A percentile compares a stretch with the other conserved stretches of the same genome.
phyloP scores from a whole-genome alignment of 148 eudicot genomes.

The Rhododendron henanense region DNA sequence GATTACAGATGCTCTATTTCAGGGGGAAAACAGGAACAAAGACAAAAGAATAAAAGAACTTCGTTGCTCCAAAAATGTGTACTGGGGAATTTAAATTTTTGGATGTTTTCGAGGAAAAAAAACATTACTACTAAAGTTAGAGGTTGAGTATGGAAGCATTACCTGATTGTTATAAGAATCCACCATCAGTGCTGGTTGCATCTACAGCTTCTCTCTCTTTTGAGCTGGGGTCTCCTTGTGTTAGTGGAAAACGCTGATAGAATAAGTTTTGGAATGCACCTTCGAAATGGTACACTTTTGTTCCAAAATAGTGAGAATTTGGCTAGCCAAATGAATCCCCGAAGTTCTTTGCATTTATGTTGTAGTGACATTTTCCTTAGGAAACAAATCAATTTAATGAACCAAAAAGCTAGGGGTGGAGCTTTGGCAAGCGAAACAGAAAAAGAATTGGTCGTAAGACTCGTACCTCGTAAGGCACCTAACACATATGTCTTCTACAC shows the following conservation, averaged over 20 bases:
- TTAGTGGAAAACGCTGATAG: background rate
- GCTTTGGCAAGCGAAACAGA: background rate
- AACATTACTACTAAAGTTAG: background rate
- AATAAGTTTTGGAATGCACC: background rate
- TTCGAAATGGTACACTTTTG: background rate
- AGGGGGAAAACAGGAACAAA: background rate
- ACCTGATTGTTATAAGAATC: background rate
- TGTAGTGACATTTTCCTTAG: background rate
- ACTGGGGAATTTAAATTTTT: background rate
- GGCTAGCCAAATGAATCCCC: background rate
- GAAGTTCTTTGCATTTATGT: background rate
- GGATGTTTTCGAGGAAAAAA: background rate
- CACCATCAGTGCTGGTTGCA: background rate
- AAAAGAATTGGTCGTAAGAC: too few species aligned
- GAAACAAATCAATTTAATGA: background rate
- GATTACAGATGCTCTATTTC: background rate
- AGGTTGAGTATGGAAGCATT: background rate
- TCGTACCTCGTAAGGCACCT: background rate
- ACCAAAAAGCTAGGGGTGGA: background rate
- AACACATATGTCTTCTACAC: background rate
- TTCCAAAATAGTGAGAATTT: background rate
- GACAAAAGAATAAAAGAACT: background rate
- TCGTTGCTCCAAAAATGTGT: background rate
- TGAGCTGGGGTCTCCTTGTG: background rate
- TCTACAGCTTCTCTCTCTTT: background rate